Conservation (phyloP, 2,329 filamentous ascomycete genomes). For the Cytospora paraplurivora region DNA sequence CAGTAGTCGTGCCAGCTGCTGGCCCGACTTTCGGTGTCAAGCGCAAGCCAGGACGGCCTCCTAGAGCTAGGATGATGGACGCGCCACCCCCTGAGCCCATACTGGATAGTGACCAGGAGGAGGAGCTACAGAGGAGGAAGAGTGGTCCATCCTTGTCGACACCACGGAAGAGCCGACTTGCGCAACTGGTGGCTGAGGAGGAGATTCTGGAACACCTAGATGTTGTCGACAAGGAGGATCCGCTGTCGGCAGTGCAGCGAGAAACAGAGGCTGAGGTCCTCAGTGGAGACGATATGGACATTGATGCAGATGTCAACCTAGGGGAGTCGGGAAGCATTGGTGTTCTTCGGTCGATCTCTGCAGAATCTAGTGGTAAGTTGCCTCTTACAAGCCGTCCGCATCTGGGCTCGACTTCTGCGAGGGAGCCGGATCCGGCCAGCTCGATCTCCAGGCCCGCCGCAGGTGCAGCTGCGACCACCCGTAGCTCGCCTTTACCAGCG, state of each 20-base stretch:
- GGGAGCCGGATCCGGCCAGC: background rate
- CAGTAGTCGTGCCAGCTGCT: background rate
- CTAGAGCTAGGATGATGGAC: slow-evolving; percentile 9
- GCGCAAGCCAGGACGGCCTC: slow-evolving; percentile 27
- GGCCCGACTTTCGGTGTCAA: background rate
- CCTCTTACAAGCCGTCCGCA: slow-evolving; percentile 29
- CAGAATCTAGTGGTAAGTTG: slow-evolving; percentile 3
- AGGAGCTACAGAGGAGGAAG: slow-evolving; percentile 35
- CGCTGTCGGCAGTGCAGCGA: slow-evolving; percentile 34
- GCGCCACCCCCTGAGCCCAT: slow-evolving; percentile 18
- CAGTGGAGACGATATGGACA: background rate
- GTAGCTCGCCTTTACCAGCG: background rate
- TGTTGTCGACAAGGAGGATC: slow-evolving; percentile 32
- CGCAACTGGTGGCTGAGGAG: slow-evolving; percentile 33
- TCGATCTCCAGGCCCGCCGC: background rate
- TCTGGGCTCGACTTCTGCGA: background rate
- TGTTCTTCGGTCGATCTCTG: background rate
- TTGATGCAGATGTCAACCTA: slow-evolving; percentile 11
- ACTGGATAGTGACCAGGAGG: slow-evolving; percentile 33
- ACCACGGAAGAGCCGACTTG: slow-evolving; percentile 40
- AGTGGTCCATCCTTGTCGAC: slow-evolving; percentile 45
- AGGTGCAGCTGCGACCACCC: background rate
- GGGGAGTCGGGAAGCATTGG: slow-evolving; percentile 25
- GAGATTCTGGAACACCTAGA: slow-evolving; percentile 21
- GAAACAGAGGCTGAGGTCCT: slow-evolving; percentile 33